Conservation (phyloP, 176 grass and related monocot genomes). For the Neostapfia colusana region DNA sequence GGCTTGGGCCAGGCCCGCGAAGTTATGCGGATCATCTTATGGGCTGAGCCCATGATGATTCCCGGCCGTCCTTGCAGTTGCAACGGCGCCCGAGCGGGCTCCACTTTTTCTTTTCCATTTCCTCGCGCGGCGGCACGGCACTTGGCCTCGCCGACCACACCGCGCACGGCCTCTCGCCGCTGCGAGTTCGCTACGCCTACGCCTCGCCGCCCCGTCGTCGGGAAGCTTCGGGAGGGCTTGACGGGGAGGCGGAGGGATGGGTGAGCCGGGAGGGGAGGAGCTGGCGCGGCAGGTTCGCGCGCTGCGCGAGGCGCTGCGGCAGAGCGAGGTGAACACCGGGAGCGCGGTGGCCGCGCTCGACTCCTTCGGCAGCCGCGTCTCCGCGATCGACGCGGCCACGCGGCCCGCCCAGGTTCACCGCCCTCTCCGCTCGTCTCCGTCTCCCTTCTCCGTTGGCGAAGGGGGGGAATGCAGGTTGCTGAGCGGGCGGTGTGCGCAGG, state of each 20-base stretch:
- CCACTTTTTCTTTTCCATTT: background rate
- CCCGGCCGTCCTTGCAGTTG: background rate
- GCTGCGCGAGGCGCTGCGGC: constrained; percentile 53
- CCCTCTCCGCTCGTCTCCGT: background rate
- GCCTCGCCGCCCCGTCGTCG: background rate
- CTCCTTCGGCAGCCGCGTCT: constrained; percentile 64
- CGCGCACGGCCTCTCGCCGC: background rate
- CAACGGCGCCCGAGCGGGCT: background rate
- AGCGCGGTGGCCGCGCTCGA: constrained; percentile 59
- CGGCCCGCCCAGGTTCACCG: constrained; percentile 63
- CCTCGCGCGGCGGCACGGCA: background rate
- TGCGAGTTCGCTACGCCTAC: background rate
- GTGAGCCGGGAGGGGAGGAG: constrained; percentile 23
- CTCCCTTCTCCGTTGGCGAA: background rate
- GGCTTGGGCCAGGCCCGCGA: background rate
- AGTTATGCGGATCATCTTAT: background rate
- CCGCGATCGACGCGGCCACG: constrained; percentile 64
- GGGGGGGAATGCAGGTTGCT: background rate
- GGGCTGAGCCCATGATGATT: background rate
- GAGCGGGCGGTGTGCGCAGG: constrained; percentile 36
- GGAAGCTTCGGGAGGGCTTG: background rate
- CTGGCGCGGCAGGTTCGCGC: constrained; percentile 20
- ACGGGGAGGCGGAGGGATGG: constrained; percentile 25
- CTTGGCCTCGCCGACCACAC: background rate
- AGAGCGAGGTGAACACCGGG: constrained; percentile 54